Base-by-base conservation (phyloP, 179 eudicot genomes). In the Heliamphora ciliata region DNA sequence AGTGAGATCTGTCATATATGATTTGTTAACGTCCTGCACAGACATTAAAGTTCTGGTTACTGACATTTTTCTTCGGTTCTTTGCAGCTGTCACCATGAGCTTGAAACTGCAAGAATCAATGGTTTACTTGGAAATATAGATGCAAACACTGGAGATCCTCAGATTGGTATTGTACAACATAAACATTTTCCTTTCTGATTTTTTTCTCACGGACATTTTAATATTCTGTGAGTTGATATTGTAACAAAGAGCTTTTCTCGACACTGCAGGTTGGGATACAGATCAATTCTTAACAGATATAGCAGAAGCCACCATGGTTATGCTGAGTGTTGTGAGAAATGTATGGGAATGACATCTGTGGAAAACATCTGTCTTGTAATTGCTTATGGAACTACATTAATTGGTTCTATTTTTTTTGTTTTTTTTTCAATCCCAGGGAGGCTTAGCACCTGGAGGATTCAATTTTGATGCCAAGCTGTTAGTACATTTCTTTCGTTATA, bases 391-490 rank as follows among this genome's bases (percentile, higher is more conserved):
- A n/a, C n/a, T 40, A 18, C 11, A 65, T 56, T 3, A 77, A 78
- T 46, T 77, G 54, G 8, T 74, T 48, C 17, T 56, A 14, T 80
- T 83, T 61, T 14, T 31, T 55, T 24, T 73, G 2, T 70, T 81
- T 81, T 60, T 7, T 50, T 82, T 58, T 55, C 52, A 66, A 68
- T 81, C 31, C 52, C 90, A 97, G 99, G 99, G 99, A 79, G 99
- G 99, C 67, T 11, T 97, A 55, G 95, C 98, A 6, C 99, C 98
- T 48, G 99, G 99, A 59, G 98, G 99, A 61, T 97, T 97, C 86
- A 97, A 97, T 84, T 97, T 97, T 83, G 99, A 97, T 90, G 98
- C 99, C 81, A 97, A 97, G 88, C 81, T 97, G 99, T 94, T 17
- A 88, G 98, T 87, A 82, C 17, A 76, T 79, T 76, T 63, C 13